Evolutionary conservation across 257 asterid genomes (phyloP), one percentile per base, ranked within the genome.

Genomic region (Paraleonurus japonicus): DNA sequence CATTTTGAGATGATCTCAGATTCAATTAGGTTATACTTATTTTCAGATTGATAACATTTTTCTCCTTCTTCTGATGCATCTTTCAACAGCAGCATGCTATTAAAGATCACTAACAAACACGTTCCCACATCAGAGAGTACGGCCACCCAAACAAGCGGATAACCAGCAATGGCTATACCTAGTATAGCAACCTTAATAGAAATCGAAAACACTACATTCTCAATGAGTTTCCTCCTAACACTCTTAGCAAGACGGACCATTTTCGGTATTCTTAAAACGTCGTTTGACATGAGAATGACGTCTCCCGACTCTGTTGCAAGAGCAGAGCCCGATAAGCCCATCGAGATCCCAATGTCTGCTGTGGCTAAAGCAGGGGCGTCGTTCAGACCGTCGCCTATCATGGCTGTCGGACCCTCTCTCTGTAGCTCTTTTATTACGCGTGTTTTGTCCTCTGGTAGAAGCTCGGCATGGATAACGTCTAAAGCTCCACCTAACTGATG

Each of bases 301-400:
- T 57, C 63, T 4, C 63, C 63, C 4, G 63, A 57, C 28, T 57
- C 63, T 24, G 63, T 57, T 26, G 63, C 63, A 13, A 57, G 63
- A 26, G 63, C 35, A 10, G 63, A 57, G 9, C 63, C 63, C 3
- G 63, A 24, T 57, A 57, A 15, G 37, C 63, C 63, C 63, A 57
- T 57, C 1, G 63, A 57, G 63, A 57, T 26, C 12, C 63, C 63
- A 22, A 57, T 24, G 7, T 57, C 37, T 1, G 63, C 8, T 13
- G 63, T 57, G 37, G 63, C 63, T 57, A 57, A 57, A 57, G 63
- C 63, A 24, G 63, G 63, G 12, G 63, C 63, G 63, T 57, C 63
- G 63, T 57, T 57, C 63, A 57, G 37, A 24, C 63, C 63, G 15
- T 57, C 63, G 17, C 63, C 63, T 5, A 57, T 57, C 63, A 57